These are phyloP conservation scores for Hypericum androsaemum DNA, from an alignment of 345 rosid genomes.

Conservation along the genomic window DNA sequence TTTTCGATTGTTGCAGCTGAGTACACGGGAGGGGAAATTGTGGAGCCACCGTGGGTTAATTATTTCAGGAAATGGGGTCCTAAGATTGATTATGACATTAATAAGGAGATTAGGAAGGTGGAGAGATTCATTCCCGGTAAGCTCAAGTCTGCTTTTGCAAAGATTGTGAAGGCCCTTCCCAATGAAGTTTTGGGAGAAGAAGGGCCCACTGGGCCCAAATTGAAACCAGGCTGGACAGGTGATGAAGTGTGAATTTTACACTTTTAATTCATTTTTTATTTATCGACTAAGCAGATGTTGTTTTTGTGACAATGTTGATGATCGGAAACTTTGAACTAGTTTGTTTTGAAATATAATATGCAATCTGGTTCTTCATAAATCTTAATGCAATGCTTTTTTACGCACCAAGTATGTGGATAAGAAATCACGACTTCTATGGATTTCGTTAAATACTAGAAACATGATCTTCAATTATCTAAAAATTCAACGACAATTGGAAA, in stretches of 20 bases:
- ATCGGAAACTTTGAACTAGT: too few species aligned
- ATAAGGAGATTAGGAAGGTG: constrained; percentile 28
- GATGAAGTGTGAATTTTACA: constrained; percentile 38
- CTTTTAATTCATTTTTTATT: too few species aligned
- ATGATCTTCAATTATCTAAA: too few species aligned
- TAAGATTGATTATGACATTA: constrained; percentile 39
- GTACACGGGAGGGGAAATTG: constrained; percentile 26
- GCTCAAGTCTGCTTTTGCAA: constrained; percentile 42
- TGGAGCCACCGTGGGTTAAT: constrained; percentile 51
- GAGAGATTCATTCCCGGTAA: constrained; percentile 36
- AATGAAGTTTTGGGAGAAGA: constrained; percentile 57
- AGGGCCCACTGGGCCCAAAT: constrained; percentile 82
- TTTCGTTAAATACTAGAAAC: too few species aligned
- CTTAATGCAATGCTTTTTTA: too few species aligned
- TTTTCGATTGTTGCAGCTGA: constrained; percentile 47
- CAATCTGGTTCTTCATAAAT: too few species aligned
- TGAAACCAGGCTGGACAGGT: constrained; percentile 48
- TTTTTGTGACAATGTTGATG: too few species aligned
- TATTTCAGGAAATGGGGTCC: constrained; percentile 77
- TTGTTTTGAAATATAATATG: too few species aligned
- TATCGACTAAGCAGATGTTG: too few species aligned
- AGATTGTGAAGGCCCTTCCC: constrained; percentile 40
- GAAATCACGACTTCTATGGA: too few species aligned
- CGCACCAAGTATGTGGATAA: too few species aligned
- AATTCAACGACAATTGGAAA: too few species aligned